These are phyloP conservation scores for Breviolum minutum DNA, from an alignment of 73 alveolate species.

Conservation along the genomic window DNA sequence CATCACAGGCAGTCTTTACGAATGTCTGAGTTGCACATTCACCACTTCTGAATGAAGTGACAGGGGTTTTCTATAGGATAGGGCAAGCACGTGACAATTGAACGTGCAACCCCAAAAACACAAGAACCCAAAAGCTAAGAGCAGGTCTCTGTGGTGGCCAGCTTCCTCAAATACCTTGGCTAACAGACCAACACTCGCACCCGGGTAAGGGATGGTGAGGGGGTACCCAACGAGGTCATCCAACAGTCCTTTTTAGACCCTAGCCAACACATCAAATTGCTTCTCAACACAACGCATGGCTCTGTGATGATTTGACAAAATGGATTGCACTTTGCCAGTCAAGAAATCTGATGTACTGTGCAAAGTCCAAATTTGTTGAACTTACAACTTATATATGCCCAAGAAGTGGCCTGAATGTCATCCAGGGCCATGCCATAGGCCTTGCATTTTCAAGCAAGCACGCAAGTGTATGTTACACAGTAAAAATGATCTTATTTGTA, in stretches of 20 bases:
- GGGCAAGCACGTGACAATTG: no score
- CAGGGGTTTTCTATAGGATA: no score
- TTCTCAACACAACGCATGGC: neutral
- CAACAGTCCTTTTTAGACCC: neutral
- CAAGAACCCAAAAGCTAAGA: neutral
- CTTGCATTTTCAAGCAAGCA: neutral
- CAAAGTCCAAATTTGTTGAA: neutral
- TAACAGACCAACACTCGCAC: neutral
- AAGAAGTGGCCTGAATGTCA: conserved; percentile 10
- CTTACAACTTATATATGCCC: neutral
- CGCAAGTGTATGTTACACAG: no score
- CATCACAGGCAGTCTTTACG: neutral
- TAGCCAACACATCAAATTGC: neutral
- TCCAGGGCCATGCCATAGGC: conserved; percentile 82
- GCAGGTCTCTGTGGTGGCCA: conserved; percentile 37
- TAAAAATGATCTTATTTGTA: no score
- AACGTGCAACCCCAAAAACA: no score
- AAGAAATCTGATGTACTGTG: neutral
- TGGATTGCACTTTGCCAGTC: no score
- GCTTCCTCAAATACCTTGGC: conserved; percentile 59
- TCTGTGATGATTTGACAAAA: neutral
- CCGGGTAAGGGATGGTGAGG: no score
- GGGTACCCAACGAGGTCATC: no score
- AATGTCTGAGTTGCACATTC: no score
- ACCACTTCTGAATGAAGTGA: no score